Conservation (phyloP, 495 filamentous ascomycete genomes). For the Penicillium psychrofluorescens region DNA sequence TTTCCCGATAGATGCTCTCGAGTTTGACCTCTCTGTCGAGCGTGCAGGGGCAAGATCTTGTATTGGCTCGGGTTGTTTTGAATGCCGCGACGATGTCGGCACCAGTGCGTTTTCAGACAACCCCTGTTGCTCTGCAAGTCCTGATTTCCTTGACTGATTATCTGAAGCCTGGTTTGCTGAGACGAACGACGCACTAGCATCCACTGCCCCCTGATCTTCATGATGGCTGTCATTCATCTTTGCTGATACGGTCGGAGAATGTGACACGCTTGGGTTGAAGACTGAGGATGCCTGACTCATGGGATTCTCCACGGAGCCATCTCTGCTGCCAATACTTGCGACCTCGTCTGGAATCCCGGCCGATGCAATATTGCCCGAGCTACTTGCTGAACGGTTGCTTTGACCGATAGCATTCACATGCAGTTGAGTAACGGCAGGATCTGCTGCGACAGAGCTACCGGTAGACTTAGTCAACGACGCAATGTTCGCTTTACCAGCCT, state of each 20-base stretch:
- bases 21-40: constrained; percentile 24
- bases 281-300: constrained; percentile 25
- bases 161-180: constrained; percentile 15
- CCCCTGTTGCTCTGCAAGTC: constrained; percentile 18
- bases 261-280: constrained; percentile 21
- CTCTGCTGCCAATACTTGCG: constrained; percentile 23
- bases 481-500: constrained; percentile 24
- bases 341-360: constrained; percentile 22
- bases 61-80: constrained; percentile 19
- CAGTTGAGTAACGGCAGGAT: constrained; percentile 45
- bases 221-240: constrained; percentile 19
- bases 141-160: constrained; percentile 14
- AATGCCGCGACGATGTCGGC: constrained; percentile 9
- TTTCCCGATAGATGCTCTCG: constrained; percentile 30
- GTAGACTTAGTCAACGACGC: constrained; percentile 42
- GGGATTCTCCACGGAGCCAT: constrained; percentile 19
- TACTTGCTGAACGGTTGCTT: constrained; percentile 26
- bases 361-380: constrained; percentile 22
- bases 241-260: constrained; percentile 27
- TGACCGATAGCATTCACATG: constrained; percentile 49
- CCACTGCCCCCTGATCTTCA: constrained; percentile 13
- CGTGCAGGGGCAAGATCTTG: constrained; percentile 10
- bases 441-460: constrained; percentile 24
- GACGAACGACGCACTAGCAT: constrained; percentile 12
- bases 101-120: constrained; percentile 16